Percentiles rank a stretch among this genome's conserved stretches.
These are phyloP conservation scores for Clavulina sp. DNA, from an alignment of 768 basidiomycete genomes.

Conservation along the genomic window DNA sequence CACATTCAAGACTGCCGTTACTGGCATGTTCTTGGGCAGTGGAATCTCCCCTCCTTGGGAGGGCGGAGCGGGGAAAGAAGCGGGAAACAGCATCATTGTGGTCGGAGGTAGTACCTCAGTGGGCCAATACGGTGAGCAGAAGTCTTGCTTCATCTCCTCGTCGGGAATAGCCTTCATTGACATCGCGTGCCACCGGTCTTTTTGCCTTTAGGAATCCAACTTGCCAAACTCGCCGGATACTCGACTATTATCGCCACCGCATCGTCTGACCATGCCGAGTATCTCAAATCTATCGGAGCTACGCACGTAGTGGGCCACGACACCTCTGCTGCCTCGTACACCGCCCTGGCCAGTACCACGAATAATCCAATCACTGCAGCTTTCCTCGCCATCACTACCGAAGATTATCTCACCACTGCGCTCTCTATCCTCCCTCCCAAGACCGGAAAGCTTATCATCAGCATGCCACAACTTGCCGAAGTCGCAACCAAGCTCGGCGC, in stretches of 20 bases:
- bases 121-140: too few species aligned
- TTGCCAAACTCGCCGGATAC: constrained; percentile 7
- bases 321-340: not conserved
- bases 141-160: too few species aligned
- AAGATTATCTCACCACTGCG: too few species aligned
- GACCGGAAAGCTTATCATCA: too few species aligned
- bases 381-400: too few species aligned
- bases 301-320: constrained; percentile 3
- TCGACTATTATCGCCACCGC: constrained; percentile 3
- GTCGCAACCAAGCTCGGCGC: too few species aligned
- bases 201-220: constrained; percentile 7
- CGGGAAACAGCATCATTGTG: constrained; percentile 4
- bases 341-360: too few species aligned
- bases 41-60: not conserved
- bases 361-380: too few species aligned
- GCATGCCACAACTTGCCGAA: too few species aligned
- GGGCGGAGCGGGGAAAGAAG: not conserved
- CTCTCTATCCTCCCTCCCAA: too few species aligned
- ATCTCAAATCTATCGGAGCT: constrained; percentile 7
- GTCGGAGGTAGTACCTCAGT: constrained; percentile 5
- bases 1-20: constrained; percentile 1
- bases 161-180: too few species aligned
- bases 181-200: too few species aligned
- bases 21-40: constrained; percentile 4
- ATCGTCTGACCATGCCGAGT: constrained; percentile 1